These are phyloP conservation scores for Globisporangium polare DNA, from an alignment of 352 stramenopile species.

Conservation along the genomic window DNA sequence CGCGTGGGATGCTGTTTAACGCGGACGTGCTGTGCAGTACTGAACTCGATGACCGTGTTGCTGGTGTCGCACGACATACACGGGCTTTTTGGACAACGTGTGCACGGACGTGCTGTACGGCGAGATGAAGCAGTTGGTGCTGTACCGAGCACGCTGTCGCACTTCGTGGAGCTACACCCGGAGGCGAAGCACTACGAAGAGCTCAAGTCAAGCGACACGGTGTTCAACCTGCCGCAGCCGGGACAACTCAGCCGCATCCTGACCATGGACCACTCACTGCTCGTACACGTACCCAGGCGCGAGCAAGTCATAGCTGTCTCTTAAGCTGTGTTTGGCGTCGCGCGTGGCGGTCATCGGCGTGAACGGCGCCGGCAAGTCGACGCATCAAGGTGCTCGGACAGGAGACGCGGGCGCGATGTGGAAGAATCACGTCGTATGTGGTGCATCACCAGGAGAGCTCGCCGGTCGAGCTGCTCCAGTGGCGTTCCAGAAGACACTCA, in stretches of 20 bases:
- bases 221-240: slow-evolving; percentile 88
- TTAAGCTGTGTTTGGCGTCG: slow-evolving; percentile 93
- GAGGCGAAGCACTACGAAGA: too few species aligned
- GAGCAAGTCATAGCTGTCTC: slow-evolving; percentile 89
- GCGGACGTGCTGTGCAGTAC: slow-evolving; percentile 96
- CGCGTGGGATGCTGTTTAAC: slow-evolving; percentile 92
- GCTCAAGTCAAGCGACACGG: slow-evolving; percentile 76
- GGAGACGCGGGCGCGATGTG: too few species aligned
- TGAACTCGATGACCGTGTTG: slow-evolving; percentile 94
- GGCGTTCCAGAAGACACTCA: too few species aligned
- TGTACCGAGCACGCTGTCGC: too few species aligned
- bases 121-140: slow-evolving; percentile 94
- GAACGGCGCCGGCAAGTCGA: slow-evolving; percentile 92
- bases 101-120: too few species aligned
- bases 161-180: too few species aligned
- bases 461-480: too few species aligned
- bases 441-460: too few species aligned
- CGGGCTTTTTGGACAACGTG: slow-evolving; percentile 95
- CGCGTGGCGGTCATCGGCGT: slow-evolving; percentile 95
- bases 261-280: slow-evolving; percentile 86
- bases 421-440: too few species aligned
- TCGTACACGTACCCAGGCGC: slow-evolving; percentile 85
- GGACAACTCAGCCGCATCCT: slow-evolving; percentile 90
- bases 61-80: slow-evolving; percentile 98
- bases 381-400: slow-evolving; percentile 43